Percentiles rank a stretch among this genome's conserved stretches.
phyloP scores from a whole-genome alignment of 2,329 filamentous ascomycete genomes.

The Ceratocystis cacaofunesta region DNA sequence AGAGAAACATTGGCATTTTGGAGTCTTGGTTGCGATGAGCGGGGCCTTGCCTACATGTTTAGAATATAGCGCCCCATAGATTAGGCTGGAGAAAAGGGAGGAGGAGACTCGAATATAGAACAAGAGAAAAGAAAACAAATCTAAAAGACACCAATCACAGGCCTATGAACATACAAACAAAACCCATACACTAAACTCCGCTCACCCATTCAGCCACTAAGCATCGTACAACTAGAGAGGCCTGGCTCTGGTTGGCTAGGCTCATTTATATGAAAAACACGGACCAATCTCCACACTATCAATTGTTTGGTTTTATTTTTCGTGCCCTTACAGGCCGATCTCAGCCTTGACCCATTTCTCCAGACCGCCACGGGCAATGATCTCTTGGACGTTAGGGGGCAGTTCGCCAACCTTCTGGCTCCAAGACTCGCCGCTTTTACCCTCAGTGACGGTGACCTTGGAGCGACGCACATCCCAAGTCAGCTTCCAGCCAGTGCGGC shows the following conservation, averaged over 20 bases:
- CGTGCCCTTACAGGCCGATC: slow-evolving; percentile 28
- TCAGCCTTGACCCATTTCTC: slow-evolving; percentile 70
- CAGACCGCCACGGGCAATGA: slow-evolving; percentile 61
- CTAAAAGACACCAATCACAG: not conserved
- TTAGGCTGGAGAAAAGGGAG: not conserved
- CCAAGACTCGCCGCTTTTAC: slow-evolving; percentile 52
- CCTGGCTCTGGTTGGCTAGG: not conserved
- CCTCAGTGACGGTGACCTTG: slow-evolving; percentile 56
- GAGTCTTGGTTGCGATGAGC: not conserved
- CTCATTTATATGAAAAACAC: not conserved
- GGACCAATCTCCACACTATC: not conserved
- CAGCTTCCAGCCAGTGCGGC: slow-evolving; percentile 69
- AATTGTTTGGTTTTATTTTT: not conserved
- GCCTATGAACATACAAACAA: slow-evolving; percentile 4
- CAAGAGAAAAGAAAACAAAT: slow-evolving; percentile 6
- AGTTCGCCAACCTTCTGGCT: slow-evolving; percentile 69
- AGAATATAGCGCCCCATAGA: not conserved
- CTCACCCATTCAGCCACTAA: not conserved
- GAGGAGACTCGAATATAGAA: not conserved
- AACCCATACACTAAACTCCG: slow-evolving; percentile 3
- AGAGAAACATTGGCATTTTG: not conserved
- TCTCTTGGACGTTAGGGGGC: slow-evolving; percentile 74
- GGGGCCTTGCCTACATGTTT: not conserved
- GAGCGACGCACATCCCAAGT: slow-evolving; percentile 65
- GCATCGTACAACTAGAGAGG: not conserved